Base-by-base conservation (phyloP, 164 flowering plant species). In the Dillenia turbinata region DNA sequence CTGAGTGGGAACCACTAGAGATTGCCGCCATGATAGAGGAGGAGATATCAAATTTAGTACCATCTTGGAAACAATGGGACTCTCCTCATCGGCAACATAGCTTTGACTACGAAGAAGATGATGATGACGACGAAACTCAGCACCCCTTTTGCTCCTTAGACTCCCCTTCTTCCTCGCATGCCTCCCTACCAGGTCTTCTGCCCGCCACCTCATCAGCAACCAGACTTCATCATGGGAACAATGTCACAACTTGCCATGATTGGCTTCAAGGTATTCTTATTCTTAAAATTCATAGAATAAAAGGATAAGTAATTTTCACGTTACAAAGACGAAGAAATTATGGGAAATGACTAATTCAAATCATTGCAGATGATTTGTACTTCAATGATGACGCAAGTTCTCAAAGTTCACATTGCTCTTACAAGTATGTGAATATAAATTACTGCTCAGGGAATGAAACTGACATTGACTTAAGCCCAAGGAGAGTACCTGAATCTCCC, bases 21-120 rank as follows among this genome's bases (percentile, higher is more conserved):
- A 87, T 91, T 51, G 96, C 97, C 11, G 74, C 70, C 51, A 77
- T 88, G 85, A 90, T 90, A 14, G 88, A 88, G 57, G 66, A 78
- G 9, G 89, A 88, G 74, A 80, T 91, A 51, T 68, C 84, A 11
- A 64, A 81, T 56, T 56, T 87, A 53, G 76, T 84, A 19, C 90
- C 91, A 46, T 51, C 66, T 12, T 80, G 88, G 88, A 80, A 80
- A 40, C 69, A 72, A 13, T 61, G 63, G 66, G 71, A 61, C 57
- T 44, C 46, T 3, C 13, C 67, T 17, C 49, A 65, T 60, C 70
- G 53, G 9, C 86, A 79, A 46, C 71, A 78, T 17, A 77, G 80
- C 70, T 77, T 73, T 61, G 59, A 19, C 68, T 78, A 66, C 33
- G 68, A 72, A 12, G 85, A 78, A 12, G 82, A 80, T 12, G 79